Evolutionary conservation across 768 basidiomycete species (phyloP).

Genomic region (Leccinum imitatum): DNA sequence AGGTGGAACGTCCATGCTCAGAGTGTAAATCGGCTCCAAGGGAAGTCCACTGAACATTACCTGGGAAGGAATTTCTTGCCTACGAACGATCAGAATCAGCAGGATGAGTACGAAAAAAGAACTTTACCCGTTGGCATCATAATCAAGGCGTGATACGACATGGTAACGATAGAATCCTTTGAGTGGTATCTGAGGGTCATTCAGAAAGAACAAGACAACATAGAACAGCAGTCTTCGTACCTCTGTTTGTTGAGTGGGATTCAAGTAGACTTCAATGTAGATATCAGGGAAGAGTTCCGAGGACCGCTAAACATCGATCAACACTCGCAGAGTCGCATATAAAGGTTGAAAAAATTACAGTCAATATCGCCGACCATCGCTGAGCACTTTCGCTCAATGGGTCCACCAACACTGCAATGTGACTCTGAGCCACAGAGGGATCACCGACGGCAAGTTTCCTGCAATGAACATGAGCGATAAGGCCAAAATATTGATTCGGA

Average conservation of each 20-base stretch:
- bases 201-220: background rate
- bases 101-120: background rate
- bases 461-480: slow-evolving; percentile 2
- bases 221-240: slow-evolving; percentile 38
- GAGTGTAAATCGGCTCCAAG: slow-evolving; percentile 84
- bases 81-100: slow-evolving; percentile 26
- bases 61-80: slow-evolving; percentile 56
- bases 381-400: slow-evolving; percentile 85
- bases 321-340: background rate
- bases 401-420: slow-evolving; percentile 74
- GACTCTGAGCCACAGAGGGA: slow-evolving; percentile 61
- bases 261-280: slow-evolving; percentile 75
- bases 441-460: slow-evolving; percentile 75
- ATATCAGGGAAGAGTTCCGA: slow-evolving; percentile 55
- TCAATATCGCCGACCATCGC: slow-evolving; percentile 78
- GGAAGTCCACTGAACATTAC: slow-evolving; percentile 75
- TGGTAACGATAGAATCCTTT: slow-evolving; percentile 92
- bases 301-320: slow-evolving; percentile 14
- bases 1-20: slow-evolving; percentile 87
- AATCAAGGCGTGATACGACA: slow-evolving; percentile 53
- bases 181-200: slow-evolving; percentile 63
- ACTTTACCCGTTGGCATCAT: slow-evolving; percentile 66
- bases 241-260: slow-evolving; percentile 67
- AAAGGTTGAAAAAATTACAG: slow-evolving; percentile 42
- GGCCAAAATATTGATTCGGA: background rate